Percentiles rank a stretch among this genome's conserved stretches.
phyloP scores from a whole-genome alignment of 805 yeast species.

The Lipomyces japonicus region DNA sequence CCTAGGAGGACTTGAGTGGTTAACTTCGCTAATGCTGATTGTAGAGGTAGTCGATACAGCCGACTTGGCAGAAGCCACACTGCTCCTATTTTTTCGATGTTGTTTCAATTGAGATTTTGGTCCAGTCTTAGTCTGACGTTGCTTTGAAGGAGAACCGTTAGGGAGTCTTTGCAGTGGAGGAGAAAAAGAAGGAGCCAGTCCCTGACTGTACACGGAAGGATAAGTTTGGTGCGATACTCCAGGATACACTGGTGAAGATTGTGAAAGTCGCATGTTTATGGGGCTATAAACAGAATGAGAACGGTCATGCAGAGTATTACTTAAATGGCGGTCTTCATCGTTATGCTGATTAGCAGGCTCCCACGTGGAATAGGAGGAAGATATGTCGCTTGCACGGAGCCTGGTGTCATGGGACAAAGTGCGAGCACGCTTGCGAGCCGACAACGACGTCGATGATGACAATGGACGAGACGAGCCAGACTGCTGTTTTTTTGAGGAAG shows the following conservation, averaged over 20 bases:
- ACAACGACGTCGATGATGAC: too few species aligned
- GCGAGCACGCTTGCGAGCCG: conserved; percentile 14
- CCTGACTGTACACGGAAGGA: not conserved
- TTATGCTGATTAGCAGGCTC: conserved; percentile 3
- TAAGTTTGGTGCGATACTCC: conserved; percentile 2
- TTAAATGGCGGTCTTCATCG: conserved; percentile 6
- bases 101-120: conserved; percentile 6
- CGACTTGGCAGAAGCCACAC: conserved; percentile 21
- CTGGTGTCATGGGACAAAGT: conserved; percentile 14
- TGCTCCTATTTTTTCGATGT: conserved; percentile 16
- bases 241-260: conserved; percentile 27
- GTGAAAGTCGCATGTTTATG: conserved; percentile 15
- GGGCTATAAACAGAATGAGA: not conserved
- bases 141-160: conserved; percentile 8
- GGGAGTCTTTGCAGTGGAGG: conserved; percentile 9
- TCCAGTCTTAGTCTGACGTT: conserved; percentile 3
- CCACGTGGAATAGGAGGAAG: conserved; percentile 4
- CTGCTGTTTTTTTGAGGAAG: not conserved
- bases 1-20: conserved; percentile 18
- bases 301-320: conserved; percentile 1
- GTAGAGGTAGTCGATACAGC: conserved; percentile 2
- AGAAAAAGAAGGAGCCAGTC: not conserved
- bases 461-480: too few species aligned
- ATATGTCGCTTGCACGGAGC: not conserved
- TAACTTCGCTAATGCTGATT: not conserved